phyloP scores from a whole-genome alignment of 2,329 filamentous ascomycete species.

The Trichoderma polysporum region DNA sequence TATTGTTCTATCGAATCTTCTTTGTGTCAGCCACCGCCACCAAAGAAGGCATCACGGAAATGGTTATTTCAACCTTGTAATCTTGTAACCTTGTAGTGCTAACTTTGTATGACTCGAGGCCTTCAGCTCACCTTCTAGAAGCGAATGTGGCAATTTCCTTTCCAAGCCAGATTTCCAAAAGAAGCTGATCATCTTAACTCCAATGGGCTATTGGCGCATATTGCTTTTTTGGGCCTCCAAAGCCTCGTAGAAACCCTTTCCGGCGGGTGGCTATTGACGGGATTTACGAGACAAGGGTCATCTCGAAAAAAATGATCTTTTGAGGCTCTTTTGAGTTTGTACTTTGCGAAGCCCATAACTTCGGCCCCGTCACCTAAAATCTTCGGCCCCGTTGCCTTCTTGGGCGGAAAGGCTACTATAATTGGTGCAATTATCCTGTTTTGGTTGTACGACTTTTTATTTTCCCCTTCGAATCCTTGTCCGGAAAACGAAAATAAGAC shows the following conservation, averaged over 20 bases:
- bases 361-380: too few relatives aligned
- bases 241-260: neutral
- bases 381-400: slow-evolving; percentile 10
- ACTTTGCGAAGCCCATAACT: neutral
- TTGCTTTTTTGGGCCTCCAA: neutral
- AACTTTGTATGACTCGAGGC: neutral
- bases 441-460: neutral
- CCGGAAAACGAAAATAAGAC: neutral
- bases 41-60: neutral
- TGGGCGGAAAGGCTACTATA: neutral
- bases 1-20: neutral
- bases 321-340: neutral
- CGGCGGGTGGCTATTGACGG: neutral
- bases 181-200: neutral
- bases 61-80: neutral
- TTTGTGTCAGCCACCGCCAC: neutral
- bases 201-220: neutral
- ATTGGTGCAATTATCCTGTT: neutral
- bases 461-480: neutral
- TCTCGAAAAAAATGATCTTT: neutral
- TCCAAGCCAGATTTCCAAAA: neutral
- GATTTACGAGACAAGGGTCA: neutral
- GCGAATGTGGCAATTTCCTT: neutral
- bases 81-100: too few relatives aligned
- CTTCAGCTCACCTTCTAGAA: neutral